phyloP scores from a whole-genome alignment of 2,329 filamentous ascomycete species.

The Diplodia seriata region DNA sequence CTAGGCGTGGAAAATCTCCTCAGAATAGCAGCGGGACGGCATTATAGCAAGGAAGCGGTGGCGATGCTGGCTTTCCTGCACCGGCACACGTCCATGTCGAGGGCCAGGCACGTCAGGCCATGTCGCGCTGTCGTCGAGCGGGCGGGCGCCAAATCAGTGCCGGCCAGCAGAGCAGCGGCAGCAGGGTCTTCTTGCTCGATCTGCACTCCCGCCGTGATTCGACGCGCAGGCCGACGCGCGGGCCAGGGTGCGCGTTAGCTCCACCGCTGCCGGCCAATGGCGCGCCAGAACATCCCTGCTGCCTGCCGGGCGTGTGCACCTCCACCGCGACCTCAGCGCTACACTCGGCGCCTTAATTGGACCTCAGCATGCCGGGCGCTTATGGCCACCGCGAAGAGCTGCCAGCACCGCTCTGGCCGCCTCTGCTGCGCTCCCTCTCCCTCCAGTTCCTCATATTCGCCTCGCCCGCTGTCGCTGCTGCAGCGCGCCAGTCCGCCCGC shows the following conservation, averaged over 20 bases:
- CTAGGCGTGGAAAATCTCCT: background rate
- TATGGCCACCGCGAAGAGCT: background rate
- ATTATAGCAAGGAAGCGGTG: no score
- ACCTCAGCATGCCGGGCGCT: conserved; percentile 13
- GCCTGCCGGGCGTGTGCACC: conserved; percentile 18
- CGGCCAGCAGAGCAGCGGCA: background rate
- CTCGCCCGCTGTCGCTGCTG: background rate
- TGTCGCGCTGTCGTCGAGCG: background rate
- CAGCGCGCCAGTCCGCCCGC: background rate
- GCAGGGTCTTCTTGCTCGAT: background rate
- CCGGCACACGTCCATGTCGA: no score
- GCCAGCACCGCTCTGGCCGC: background rate
- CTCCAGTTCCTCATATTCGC: background rate
- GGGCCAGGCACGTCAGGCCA: background rate
- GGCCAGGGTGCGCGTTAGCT: background rate
- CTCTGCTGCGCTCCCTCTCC: background rate
- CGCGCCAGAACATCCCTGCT: background rate
- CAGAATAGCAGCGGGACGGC: conserved; percentile 18
- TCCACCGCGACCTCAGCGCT: conserved; percentile 22
- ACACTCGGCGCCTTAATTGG: conserved; percentile 16
- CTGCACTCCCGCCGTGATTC: conserved; percentile 23
- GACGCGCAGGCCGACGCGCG: conserved; percentile 11
- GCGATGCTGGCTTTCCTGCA: no score
- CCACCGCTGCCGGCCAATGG: background rate
- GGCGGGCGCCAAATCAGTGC: conserved; percentile 1